phyloP scores from a whole-genome alignment of 306 rosid species.

The Vigna radiata region DNA sequence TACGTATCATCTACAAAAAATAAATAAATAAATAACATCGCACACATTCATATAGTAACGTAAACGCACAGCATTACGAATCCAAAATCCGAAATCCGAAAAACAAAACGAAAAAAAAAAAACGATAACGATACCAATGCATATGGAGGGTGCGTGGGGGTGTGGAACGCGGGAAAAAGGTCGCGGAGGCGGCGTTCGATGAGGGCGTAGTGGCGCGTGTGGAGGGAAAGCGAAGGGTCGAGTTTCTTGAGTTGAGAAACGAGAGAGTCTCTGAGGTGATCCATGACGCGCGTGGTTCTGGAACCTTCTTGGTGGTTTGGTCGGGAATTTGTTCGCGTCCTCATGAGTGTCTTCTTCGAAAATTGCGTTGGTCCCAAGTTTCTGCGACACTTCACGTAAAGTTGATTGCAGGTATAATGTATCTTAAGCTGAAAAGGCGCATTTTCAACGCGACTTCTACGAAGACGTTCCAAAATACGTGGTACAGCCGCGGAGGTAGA shows the following conservation, averaged over 20 bases:
- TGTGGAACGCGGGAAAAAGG: constrained; percentile 33
- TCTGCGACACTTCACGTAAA: too few species aligned
- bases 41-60: neutral
- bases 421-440: too few species aligned
- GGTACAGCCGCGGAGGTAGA: too few species aligned
- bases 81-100: neutral
- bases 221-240: constrained; percentile 17
- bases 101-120: neutral
- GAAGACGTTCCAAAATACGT: neutral
- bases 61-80: neutral
- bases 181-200: constrained; percentile 29
- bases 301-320: neutral
- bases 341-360: neutral
- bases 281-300: constrained; percentile 4
- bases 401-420: too few species aligned
- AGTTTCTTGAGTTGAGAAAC: constrained; percentile 10
- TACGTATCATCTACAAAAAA: constrained; percentile 50
- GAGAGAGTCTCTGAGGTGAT: constrained; percentile 21
- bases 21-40: too few species aligned
- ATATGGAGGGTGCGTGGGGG: constrained; percentile 54
- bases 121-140: constrained; percentile 31
- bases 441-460: too few species aligned
- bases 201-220: neutral
- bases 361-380: neutral
- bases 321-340: neutral